These are phyloP conservation scores for Fagopyrum homotropicum DNA, from an alignment of 148 eudicot genomes.

Conservation along the genomic window DNA sequence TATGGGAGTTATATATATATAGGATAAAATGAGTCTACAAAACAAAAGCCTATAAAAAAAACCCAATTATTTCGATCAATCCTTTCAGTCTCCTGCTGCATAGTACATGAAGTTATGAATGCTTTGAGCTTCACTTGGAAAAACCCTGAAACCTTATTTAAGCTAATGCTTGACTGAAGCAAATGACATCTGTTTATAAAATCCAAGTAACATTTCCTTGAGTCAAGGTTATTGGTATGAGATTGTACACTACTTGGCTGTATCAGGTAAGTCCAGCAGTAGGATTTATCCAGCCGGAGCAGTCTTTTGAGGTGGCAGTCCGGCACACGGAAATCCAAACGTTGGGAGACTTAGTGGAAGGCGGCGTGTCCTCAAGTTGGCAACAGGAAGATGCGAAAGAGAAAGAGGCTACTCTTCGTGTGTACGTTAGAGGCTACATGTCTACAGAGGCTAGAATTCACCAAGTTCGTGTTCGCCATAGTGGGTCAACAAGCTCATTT, in stretches of 20 bases:
- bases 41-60: no score
- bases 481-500: slow-evolving; percentile 44
- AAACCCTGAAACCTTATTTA: no score
- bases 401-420: slow-evolving; percentile 50
- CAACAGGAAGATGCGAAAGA: slow-evolving; percentile 77
- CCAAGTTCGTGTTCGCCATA: slow-evolving; percentile 45
- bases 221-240: neutral
- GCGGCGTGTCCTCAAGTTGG: slow-evolving; percentile 72
- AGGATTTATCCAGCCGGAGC: slow-evolving; percentile 61
- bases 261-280: slow-evolving; percentile 74
- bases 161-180: no score
- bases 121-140: no score
- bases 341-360: slow-evolving; percentile 58
- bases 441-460: slow-evolving; percentile 44
- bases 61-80: no score
- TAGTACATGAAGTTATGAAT: no score
- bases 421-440: slow-evolving; percentile 38
- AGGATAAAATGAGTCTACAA: no score
- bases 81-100: no score
- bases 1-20: no score
- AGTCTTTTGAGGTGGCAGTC: slow-evolving; percentile 51
- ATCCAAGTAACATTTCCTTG: no score
- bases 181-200: no score
- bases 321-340: slow-evolving; percentile 62
- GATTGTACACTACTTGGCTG: neutral